Base-by-base conservation (phyloP, 805 yeast genomes). In the Lipomyces sp. region DNA sequence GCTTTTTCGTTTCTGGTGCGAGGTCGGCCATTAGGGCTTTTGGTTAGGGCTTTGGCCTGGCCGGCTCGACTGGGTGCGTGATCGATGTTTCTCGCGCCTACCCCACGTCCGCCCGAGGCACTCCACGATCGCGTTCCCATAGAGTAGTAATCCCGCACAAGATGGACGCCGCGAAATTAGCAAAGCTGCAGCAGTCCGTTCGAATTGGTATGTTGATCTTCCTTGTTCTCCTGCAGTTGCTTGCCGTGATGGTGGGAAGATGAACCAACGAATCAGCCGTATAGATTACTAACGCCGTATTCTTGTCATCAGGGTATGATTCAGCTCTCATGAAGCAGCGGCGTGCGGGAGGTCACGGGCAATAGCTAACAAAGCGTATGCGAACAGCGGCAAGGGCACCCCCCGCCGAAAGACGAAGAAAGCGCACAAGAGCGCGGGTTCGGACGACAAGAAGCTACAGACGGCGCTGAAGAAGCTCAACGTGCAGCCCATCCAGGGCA, bases 381-480 rank as follows among this genome's bases (percentile, higher is more conserved):
- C 13, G 6, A 33, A 43, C 39, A 62, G 66, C 63, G 85, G 85
- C 51, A 72, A 72, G 63, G 76, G 76, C 34, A 72, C 77, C 67
- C 84, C 90, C 71, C 89, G 98, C 80, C 84, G 95, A 70, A 86
- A 87, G 81, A 84, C 86, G 71, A 85, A 85, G 81, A 87, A 88
- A 78, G 69, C 74, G 63, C 63, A 60, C 55, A 64, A 65, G 66
- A 68, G 78, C 57, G 88, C 85, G 74, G 74, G 70, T 58, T 88
- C 82, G 65, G 95, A 89, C 68, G 96, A 90, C 76, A 78, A 88
- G 72, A 89, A 90, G 75, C 79, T 91, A 71, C 89, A 87, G 75
- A 86, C 83, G 64, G 81, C 91, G 67, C 78, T 91, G 74, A 84
- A 82, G 72, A 89, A 90, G 77, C 78, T 91, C 71, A 84, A 86